These are phyloP conservation scores for Talaromyces sp. DNA, from an alignment of 2,329 filamentous ascomycete genomes.

Conservation along the genomic window DNA sequence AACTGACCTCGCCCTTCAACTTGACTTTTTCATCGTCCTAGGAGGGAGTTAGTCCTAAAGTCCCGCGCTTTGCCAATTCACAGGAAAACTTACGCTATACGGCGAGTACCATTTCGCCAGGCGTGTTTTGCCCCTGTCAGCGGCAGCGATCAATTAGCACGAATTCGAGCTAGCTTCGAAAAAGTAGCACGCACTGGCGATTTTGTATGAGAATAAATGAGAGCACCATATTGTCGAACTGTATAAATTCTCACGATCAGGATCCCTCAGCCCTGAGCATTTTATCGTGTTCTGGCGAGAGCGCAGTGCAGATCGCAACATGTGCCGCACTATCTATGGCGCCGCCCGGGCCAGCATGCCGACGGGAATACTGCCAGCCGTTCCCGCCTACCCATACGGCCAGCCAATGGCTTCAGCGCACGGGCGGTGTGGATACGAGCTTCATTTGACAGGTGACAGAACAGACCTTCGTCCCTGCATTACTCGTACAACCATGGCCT, in stretches of 20 bases:
- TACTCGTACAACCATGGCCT: background rate
- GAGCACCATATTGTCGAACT: constrained; percentile 50
- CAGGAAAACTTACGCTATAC: constrained; percentile 60
- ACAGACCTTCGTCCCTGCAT: background rate
- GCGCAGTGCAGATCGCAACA: background rate
- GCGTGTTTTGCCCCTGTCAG: constrained; percentile 84
- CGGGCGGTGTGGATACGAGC: background rate
- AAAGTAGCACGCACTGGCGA: constrained; percentile 59
- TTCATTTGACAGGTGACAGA: background rate
- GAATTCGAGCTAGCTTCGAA: background rate
- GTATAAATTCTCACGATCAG: background rate
- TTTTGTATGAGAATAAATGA: constrained; percentile 90
- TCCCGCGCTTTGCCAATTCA: constrained; percentile 2
- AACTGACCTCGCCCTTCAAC: constrained; percentile 84
- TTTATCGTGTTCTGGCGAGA: background rate
- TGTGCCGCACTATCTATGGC: background rate
- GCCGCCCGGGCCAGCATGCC: background rate
- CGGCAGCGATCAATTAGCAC: constrained; percentile 16
- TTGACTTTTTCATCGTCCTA: constrained; percentile 98
- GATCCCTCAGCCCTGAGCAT: background rate
- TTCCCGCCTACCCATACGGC: background rate
- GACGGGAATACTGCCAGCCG: background rate
- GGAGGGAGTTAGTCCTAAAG: constrained; percentile 10
- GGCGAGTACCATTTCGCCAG: constrained; percentile 98
- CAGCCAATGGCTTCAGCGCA: background rate